Conservation (phyloP, 2,329 filamentous ascomycete genomes). For the Paracorniculantispora psalliotae region DNA sequence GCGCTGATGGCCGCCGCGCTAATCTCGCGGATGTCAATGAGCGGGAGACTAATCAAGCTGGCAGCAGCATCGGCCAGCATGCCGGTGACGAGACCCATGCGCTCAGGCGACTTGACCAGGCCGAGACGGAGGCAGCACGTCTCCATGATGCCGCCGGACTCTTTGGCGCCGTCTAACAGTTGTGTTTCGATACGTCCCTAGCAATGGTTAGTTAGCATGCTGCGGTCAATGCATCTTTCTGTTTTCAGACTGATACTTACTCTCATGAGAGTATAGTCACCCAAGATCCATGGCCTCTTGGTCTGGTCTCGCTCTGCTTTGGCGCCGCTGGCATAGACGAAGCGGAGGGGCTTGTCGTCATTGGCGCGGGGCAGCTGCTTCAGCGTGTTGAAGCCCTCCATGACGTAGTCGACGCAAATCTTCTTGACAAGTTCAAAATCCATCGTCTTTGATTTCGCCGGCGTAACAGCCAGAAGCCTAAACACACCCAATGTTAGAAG, state of each 20-base stretch:
- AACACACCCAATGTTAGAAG: background rate
- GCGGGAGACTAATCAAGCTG: background rate
- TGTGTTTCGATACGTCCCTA: slow-evolving; percentile 44
- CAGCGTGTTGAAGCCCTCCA: slow-evolving; percentile 31
- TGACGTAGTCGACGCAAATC: slow-evolving; percentile 34
- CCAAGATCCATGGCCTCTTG: slow-evolving; percentile 34
- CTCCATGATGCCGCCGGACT: slow-evolving; percentile 34
- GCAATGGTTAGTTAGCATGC: background rate
- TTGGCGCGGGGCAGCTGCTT: slow-evolving; percentile 21
- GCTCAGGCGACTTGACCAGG: slow-evolving; percentile 27
- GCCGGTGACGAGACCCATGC: background rate
- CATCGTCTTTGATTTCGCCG: slow-evolving; percentile 25
- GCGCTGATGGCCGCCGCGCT: slow-evolving; percentile 5
- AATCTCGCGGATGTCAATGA: slow-evolving; percentile 7
- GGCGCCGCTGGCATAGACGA: slow-evolving; percentile 46
- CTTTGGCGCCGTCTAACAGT: slow-evolving; percentile 36
- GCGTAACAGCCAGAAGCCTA: slow-evolving; percentile 40
- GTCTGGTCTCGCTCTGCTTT: slow-evolving; percentile 39
- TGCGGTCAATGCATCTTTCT: background rate
- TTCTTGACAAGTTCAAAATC: slow-evolving; percentile 32
- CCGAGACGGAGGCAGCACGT: slow-evolving; percentile 38
- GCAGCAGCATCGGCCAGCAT: background rate
- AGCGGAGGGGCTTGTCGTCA: slow-evolving; percentile 34
- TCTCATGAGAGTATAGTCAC: slow-evolving; percentile 43
- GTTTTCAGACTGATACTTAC: slow-evolving; percentile 27